Base-by-base conservation (phyloP, 148 eudicot genomes). In the Hydrangea macrophylla region DNA sequence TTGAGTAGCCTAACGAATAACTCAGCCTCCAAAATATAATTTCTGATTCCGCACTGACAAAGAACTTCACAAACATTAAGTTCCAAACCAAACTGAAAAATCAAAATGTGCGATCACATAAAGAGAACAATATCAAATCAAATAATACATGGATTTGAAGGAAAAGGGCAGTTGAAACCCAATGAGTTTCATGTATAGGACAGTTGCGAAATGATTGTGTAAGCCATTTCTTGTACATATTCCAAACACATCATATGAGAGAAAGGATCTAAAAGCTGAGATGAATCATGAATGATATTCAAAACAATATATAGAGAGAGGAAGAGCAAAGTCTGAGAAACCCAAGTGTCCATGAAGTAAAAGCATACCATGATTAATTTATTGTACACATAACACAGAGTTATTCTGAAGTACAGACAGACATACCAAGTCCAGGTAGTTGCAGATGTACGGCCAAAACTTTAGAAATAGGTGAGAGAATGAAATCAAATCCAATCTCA, bases 361-460 rank as follows among this genome's bases (percentile, higher is more conserved):
- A 27, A 65, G 59, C 42, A 53, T 30, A 9, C 0, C 59, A 66
- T 27, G 25, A 44, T 63, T n/a, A n/a, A 22, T 33, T 10, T 12
- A 35, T 20, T 6, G 59, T 54, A 54, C 58, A 66, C 7, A 33
- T 48, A 20, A n/a, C n/a, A n/a, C n/a, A 11, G 48, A 65, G 42
- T 53, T 33, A 11, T 58, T 50, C 18, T 11, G 24, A 6, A 51
- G 51, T 55, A 55, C 70, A 25, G 50, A 67, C 61, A 67, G 13
- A 48, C 20, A 1, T 15, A 48, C 53, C 0, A 45, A 9, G n/a
- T 45, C 13, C 51, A 45, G 53, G 17, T 48, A 22, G 17, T 48
- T 48, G 53, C 23, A 18, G n/a, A n/a, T n/a, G 53, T 48, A 48
- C 53, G 0, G 53, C 20, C 20, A 48, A 48, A 48, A n/a, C 53